Evolutionary conservation across 805 yeast species (phyloP), one percentile per base, ranked within the genome.

Genomic region (Torulaspora indica): DNA sequence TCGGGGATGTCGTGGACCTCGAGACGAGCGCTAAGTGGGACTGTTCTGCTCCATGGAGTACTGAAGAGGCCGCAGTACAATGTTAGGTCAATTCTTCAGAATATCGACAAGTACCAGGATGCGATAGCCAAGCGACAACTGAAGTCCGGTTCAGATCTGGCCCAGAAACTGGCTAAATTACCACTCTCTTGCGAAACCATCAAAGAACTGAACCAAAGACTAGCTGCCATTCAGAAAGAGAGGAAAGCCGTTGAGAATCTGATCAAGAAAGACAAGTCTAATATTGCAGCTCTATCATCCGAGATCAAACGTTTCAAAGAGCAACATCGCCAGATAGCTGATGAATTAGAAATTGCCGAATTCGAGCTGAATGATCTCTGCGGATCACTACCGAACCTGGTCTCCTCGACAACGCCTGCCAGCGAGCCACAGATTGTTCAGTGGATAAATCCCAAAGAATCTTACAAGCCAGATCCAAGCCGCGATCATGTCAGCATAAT

Each of bases 401-500:
- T 84, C 0, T 79, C 78, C 45, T 60, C 69, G 0, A 53, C 72
- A 0, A 86, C 79, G 7, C 68, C 68, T 0, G 66, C 68, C 1
- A 49, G 58, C 0, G 58, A 65, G 9, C 75, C 75, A 17, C 68
- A 72, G 18, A 56, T 81, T 0, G 74, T 78, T 5, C 68, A 72
- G 23, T 76, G 76, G 63, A 64, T 85, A 27, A 81, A 83, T 53
- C 76, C 52, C 12, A 57, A 31, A 34, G 50, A 52, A 0, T 42
- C 60, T 1, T 62, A 67, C 40, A 37, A 42, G 4, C 39, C 64
- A 2, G 55, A 68, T 18, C 38, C 50, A 2, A 35, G 41, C 1
- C 54, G 60, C 13, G 87, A 83, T 56, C 98, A 93, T 61, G 77
- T 81, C 37, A 66, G 60, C 4, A 83, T 93, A n/a, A 89, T 86